Evolutionary conservation across 2,329 filamentous ascomycete genomes (phyloP), one percentile per base, ranked within the genome.

Genomic region (Cadophora sp.): DNA sequence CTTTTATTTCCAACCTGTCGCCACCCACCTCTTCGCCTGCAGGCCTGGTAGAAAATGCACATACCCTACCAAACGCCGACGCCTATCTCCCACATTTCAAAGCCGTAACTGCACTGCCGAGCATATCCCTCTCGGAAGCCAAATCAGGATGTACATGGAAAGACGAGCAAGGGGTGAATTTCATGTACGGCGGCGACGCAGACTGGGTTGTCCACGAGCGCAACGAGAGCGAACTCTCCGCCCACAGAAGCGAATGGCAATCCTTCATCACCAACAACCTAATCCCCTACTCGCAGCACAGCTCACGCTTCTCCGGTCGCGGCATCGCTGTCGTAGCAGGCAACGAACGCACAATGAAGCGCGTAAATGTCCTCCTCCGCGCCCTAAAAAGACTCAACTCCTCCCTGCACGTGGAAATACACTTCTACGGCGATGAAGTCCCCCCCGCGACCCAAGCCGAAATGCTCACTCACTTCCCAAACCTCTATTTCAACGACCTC

Each of bases 281-380:
- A 30, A 27, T 66, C n/a, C 64, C 64, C n/a, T 66, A 62, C 41
- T 24, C 55, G n/a, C 30, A 22, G 8, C 62, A 62, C 41, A 58
- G 55, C 14, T 18, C 30, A n/a, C 39, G 59, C 20, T 66, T 66
- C 41, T 33, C 61, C 14, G 64, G 64, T 16, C 64, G 64, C 51
- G 64, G 64, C 30, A 66, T 66, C 43, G 64, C 47, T 16, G 47
- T 66, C 20, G 58, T 66, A 27, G 64, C 64, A 9, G 64, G 64
- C 30, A 62, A 66, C 36, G 64, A 43, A 33, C 60, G 36, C 24
- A 66, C 58, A 22, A 27, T 66, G 11, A 62, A 66, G 59, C 58
- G 64, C 39, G 59, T 59, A 16, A 62, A 45, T 33, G 59, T 66
- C 18, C 60, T 66, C 14, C 39, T 66, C 33, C 48, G 59, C 27